These are phyloP conservation scores for Parafenestella ontariensis DNA, from an alignment of 2,329 filamentous ascomycete genomes.

Conservation along the genomic window DNA sequence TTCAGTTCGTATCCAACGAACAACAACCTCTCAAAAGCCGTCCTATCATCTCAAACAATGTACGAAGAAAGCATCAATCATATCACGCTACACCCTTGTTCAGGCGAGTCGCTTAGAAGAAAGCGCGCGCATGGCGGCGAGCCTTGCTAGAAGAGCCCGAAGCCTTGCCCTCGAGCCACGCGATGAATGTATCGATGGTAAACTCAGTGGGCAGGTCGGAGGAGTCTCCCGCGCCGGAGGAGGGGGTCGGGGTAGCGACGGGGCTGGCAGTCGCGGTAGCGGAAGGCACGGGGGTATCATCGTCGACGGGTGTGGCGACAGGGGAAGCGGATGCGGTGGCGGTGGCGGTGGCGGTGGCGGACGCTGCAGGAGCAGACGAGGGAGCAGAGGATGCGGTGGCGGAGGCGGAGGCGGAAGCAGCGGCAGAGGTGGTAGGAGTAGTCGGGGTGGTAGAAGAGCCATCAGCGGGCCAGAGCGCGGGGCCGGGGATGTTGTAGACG, in stretches of 20 bases:
- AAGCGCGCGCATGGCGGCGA: constrained; percentile 38
- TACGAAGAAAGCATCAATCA: constrained; percentile 3
- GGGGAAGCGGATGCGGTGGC: too few species aligned
- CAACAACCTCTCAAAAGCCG: neutral
- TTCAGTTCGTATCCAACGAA: constrained; percentile 22
- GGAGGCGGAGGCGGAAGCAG: too few species aligned
- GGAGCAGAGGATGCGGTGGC: constrained; percentile 11
- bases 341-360: constrained; percentile 3
- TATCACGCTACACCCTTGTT: neutral
- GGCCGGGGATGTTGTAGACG: constrained; percentile 54
- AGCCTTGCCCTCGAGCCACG: constrained; percentile 41
- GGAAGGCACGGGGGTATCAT: constrained; percentile 9
- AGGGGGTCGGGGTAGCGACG: constrained; percentile 19
- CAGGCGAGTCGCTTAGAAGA: constrained; percentile 18
- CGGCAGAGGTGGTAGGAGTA: constrained; percentile 12
- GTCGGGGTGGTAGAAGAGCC: constrained; percentile 20
- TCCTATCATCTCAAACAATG: neutral
- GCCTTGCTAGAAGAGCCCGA: constrained; percentile 25
- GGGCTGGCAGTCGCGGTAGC: constrained; percentile 14
- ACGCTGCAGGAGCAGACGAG: constrained; percentile 9
- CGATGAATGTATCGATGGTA: constrained; percentile 44
- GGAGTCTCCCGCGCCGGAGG: constrained; percentile 14
- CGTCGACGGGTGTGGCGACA: constrained; percentile 5
- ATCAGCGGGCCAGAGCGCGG: constrained; percentile 42
- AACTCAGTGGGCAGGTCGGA: constrained; percentile 36